Percentiles rank a stretch among this genome's conserved stretches.
phyloP scores from a whole-genome alignment of 805 yeast genomes.

The Wickerhamomyces queroliae region DNA sequence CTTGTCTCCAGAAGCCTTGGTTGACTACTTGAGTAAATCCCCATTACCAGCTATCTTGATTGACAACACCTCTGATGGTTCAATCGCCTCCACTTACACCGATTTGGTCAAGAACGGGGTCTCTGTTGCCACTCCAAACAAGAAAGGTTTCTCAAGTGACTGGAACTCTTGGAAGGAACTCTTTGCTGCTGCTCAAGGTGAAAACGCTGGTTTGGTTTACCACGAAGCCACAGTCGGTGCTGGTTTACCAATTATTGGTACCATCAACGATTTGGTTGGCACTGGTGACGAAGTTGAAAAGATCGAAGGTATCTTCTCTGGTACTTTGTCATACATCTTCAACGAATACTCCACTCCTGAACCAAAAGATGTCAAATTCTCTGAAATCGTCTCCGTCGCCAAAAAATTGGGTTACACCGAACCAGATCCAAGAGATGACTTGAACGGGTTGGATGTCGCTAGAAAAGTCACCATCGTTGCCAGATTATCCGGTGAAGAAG shows the following conservation, averaged over 20 bases:
- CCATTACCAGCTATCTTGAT: slow-evolving; percentile 75
- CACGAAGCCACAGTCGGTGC: slow-evolving; percentile 99
- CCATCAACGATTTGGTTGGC: slow-evolving; percentile 78
- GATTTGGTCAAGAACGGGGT: slow-evolving; percentile 68
- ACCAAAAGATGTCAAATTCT: slow-evolving; percentile 63
- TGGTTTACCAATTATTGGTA: slow-evolving; percentile 89
- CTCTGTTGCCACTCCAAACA: slow-evolving; percentile 96
- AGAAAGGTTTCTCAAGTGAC: slow-evolving; percentile 89
- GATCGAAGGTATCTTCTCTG: slow-evolving; percentile 95
- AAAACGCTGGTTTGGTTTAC: slow-evolving; percentile 66
- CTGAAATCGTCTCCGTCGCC: slow-evolving; percentile 86
- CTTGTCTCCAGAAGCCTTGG: slow-evolving; percentile 53
- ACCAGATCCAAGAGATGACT: slow-evolving; percentile 99
- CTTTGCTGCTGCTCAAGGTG: slow-evolving; percentile 46
- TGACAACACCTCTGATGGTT: slow-evolving; percentile 88
- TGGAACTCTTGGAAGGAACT: slow-evolving; percentile 72
- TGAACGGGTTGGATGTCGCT: slow-evolving; percentile 97
- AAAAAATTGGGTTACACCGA: slow-evolving; percentile 93
- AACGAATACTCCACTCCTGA: slow-evolving; percentile 79
- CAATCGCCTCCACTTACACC: slow-evolving; percentile 75
- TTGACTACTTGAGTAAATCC: slow-evolving; percentile 58
- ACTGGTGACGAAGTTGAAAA: slow-evolving; percentile 92
- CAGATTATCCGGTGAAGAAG: slow-evolving; percentile 81
- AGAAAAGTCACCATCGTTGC: slow-evolving; percentile 96
- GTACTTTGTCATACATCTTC: slow-evolving; percentile 92